Conservation (phyloP, 2,329 filamentous ascomycete genomes). For the Calonectria honghensis region DNA sequence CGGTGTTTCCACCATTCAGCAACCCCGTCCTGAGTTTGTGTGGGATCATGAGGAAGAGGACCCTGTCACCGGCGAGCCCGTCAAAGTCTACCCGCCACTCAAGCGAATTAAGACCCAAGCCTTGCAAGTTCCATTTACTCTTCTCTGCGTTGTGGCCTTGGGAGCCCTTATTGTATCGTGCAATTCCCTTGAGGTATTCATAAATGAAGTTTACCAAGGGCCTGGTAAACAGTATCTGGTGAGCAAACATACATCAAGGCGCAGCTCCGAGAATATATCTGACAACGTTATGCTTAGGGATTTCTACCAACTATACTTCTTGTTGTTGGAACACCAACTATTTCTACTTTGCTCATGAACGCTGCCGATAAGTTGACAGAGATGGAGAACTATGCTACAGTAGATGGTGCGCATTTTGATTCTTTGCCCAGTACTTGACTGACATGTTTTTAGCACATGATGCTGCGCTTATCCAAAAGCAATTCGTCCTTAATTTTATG, state of each 20-base stretch:
- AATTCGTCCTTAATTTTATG: constrained; percentile 97
- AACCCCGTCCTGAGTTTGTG: constrained; percentile 84
- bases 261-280: constrained; percentile 22
- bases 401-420: constrained; percentile 72
- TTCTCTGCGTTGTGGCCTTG: constrained; percentile 82
- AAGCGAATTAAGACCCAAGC: constrained; percentile 86
- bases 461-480: constrained; percentile 90
- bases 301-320: constrained; percentile 93
- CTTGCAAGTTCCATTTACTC: constrained; percentile 88
- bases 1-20: constrained; percentile 87
- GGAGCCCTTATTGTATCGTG: constrained; percentile 89
- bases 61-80: constrained; percentile 85
- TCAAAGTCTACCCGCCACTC: constrained; percentile 83
- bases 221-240: constrained; percentile 91
- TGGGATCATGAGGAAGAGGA: constrained; percentile 87
- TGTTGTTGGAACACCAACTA: constrained; percentile 86
- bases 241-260: constrained; percentile 56
- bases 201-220: constrained; percentile 93
- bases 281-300: constrained; percentile 69
- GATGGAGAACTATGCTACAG: constrained; percentile 94
- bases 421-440: constrained; percentile 30
- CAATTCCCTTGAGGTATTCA: constrained; percentile 96
- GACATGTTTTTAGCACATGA: constrained; percentile 77
- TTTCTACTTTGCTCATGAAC: constrained; percentile 83
- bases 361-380: constrained; percentile 87